Evolutionary conservation across 2,329 filamentous ascomycete genomes (phyloP).

Genomic region (Bipolaris cookei): DNA sequence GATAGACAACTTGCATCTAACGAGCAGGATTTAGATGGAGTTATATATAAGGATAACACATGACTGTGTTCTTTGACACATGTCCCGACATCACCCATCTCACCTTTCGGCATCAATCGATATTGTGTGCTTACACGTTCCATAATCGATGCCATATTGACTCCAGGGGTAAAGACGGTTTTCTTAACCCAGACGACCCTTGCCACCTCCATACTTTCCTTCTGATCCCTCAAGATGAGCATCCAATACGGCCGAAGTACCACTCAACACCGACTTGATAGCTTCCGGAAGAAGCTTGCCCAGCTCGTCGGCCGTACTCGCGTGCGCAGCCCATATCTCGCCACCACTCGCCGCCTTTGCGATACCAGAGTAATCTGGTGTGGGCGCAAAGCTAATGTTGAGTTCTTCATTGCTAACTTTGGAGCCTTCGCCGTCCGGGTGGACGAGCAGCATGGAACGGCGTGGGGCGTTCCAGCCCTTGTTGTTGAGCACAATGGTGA

Average conservation of each 20-base stretch:
- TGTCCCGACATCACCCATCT: not conserved
- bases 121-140: too few species aligned
- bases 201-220: slow-evolving; percentile 58
- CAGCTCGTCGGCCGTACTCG: slow-evolving; percentile 63
- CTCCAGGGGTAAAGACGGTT: too few species aligned
- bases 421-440: slow-evolving; percentile 67
- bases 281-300: slow-evolving; percentile 62
- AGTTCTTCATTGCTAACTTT: slow-evolving; percentile 68
- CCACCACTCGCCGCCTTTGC: slow-evolving; percentile 70
- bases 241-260: slow-evolving; percentile 68
- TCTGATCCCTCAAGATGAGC: slow-evolving; percentile 63
- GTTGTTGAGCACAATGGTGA: slow-evolving; percentile 73
- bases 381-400: slow-evolving; percentile 70
- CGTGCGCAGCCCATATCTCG: slow-evolving; percentile 65
- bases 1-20: not conserved
- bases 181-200: slow-evolving; percentile 17
- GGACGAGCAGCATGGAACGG: slow-evolving; percentile 66
- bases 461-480: slow-evolving; percentile 74
- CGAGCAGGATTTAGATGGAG: not conserved
- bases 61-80: not conserved
- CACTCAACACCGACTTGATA: slow-evolving; percentile 63
- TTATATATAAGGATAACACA: not conserved
- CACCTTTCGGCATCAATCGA: too few species aligned
- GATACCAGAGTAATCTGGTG: slow-evolving; percentile 71
- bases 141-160: too few species aligned